These are phyloP conservation scores for Ciborinia camelliae DNA, from an alignment of 2,329 filamentous ascomycete genomes.

Conservation along the genomic window DNA sequence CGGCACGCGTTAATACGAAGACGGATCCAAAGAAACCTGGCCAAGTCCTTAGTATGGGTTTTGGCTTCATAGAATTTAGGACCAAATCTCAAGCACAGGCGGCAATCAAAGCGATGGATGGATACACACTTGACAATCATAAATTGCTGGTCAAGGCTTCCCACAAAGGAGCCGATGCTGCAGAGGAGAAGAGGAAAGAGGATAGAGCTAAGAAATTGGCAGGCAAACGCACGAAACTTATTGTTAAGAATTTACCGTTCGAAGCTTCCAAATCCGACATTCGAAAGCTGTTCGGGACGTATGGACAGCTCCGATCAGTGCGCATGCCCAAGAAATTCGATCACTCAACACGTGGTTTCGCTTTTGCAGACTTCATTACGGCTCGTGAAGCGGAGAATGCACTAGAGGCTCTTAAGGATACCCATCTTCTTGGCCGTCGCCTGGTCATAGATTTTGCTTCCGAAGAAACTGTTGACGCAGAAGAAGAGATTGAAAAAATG, in stretches of 20 bases:
- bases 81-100: constrained; percentile 74
- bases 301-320: constrained; percentile 88
- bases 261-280: constrained; percentile 93
- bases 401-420: constrained; percentile 85
- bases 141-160: constrained; percentile 81
- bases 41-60: constrained; percentile 92
- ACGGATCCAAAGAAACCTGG: constrained; percentile 86
- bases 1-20: constrained; percentile 89
- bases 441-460: constrained; percentile 90
- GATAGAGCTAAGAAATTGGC: constrained; percentile 79
- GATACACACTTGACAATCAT: constrained; percentile 81
- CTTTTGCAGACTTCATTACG: constrained; percentile 93
- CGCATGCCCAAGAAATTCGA: constrained; percentile 95
- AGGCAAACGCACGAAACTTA: constrained; percentile 79
- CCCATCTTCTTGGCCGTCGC: constrained; percentile 85
- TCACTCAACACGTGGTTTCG: constrained; percentile 83
- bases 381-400: constrained; percentile 86
- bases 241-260: constrained; percentile 98
- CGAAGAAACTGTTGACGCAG: constrained; percentile 82
- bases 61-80: constrained; percentile 89
- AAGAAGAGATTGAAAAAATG: constrained; percentile 96
- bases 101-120: constrained; percentile 82
- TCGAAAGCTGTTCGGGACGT: constrained; percentile 77
- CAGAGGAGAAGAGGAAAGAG: constrained; percentile 78
- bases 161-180: constrained; percentile 82